phyloP scores from a whole-genome alignment of 805 yeast genomes.

The Candida verbasci region DNA sequence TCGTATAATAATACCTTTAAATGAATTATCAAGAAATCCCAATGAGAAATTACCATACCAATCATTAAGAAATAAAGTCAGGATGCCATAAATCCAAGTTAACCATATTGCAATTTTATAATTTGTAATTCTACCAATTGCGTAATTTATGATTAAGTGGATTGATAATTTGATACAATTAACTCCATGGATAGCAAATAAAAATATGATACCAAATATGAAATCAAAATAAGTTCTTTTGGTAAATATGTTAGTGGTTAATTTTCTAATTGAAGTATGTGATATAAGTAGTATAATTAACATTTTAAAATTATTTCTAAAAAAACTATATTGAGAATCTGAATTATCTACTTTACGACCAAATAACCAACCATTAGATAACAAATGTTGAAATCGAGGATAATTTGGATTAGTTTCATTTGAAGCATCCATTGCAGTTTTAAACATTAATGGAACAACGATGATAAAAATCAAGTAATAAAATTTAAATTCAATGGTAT shows the following conservation, averaged over 20 bases:
- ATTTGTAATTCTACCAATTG: conserved; percentile 40
- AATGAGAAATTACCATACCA: conserved; percentile 50
- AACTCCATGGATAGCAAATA: conserved; percentile 76
- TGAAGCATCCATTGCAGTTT: conserved; percentile 78
- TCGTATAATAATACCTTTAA: conserved; percentile 72
- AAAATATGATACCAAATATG: conserved; percentile 62
- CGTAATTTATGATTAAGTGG: conserved; percentile 54
- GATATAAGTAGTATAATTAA: conserved; percentile 49
- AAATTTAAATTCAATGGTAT: conserved; percentile 66
- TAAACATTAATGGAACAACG: conserved; percentile 78
- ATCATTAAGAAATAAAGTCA: conserved; percentile 74
- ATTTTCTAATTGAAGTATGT: conserved; percentile 52
- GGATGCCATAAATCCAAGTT: conserved; percentile 80
- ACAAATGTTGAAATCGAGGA: conserved; percentile 51
- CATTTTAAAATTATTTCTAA: conserved; percentile 72
- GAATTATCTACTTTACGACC: conserved; percentile 91
- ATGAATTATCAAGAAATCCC: conserved; percentile 60
- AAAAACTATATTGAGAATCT: conserved; percentile 83
- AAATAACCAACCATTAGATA: conserved; percentile 83
- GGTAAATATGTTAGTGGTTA: conserved; percentile 8
- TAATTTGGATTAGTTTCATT: conserved; percentile 73
- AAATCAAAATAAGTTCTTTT: conserved; percentile 66
- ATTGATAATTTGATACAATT: conserved; percentile 57
- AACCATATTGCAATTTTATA: conserved; percentile 35
- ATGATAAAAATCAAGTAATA: conserved; percentile 61